Evolutionary conservation across 176 grass and related monocot genomes (phyloP), one percentile per base, ranked within the genome.

Genomic region (Bonia amplexicaulis): DNA sequence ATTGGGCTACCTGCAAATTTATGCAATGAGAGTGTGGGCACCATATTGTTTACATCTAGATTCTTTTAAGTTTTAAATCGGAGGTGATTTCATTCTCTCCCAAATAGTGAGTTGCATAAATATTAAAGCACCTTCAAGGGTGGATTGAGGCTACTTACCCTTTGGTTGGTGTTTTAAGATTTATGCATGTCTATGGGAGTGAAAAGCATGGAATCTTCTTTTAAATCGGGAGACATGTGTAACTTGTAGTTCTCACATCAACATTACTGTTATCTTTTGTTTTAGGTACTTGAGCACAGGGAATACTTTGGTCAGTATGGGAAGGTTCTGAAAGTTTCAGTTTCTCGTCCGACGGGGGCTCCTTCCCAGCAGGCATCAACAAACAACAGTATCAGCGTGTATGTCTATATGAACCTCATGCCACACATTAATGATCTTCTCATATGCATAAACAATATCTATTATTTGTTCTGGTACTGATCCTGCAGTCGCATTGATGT

Each of bases 301-400:
- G 97, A 99, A 83, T 99, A 99, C 85, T 99, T 99, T 96, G 97
- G 97, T 73, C 93, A 99, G 69, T 96, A 99, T 82, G 93, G 97
- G 31, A 99, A 94, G 73, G 90, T 96, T 85, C 61, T 99, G 85
- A 99, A 99, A 82, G 93, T 99, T 69, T 99, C 97, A 76, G 88
- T 99, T 88, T 96, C 97, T 78, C 92, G 86, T 66, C 71, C 88
- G 1, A 87, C 92, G 47, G 86, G 90, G 72, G 55, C 90, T 53
- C 74, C 91, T 72, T 91, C 92, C 25, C 97, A 98, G 82, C 91
- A 99, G 85, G 77, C 90, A 88, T 59, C 92, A 88, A 65, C 68
- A 80, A 94, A 91, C 82, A 92, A 73, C 73, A 88, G 89, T 66
- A 96, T 96, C 80, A 94, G 92, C 48, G 85, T 99, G 97, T 99